Evolutionary conservation across 768 basidiomycete species (phyloP), one percentile per base, ranked within the genome.

Genomic region (Lactarius vividus): DNA sequence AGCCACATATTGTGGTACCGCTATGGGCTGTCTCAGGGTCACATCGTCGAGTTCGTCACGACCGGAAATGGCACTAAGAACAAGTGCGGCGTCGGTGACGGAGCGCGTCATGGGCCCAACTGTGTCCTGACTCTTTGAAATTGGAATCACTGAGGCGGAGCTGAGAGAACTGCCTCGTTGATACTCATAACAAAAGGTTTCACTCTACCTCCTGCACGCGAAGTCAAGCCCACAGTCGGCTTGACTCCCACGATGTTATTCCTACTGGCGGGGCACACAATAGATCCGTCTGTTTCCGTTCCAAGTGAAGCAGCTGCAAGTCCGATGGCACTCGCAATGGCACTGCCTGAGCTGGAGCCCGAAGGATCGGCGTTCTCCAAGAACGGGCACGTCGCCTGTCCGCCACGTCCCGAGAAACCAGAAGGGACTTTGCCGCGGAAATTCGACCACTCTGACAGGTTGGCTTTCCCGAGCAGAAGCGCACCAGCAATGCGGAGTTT

Each of bases 1-100:
- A 69, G 80, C 76, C 0, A 79, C 83, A 70, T 79, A 89, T 70
- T 87, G 81, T 0, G 87, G 87, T 10, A 88, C 79, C 0, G 69
- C 62, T 0, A 61, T 62, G 2, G 88, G 87, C 62, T 82, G 79
- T 13, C 76, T 74, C 29, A 78, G 66, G 33, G 81, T 81, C 64
- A 75, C 78, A 53, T 74, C 74, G 70, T 83, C 83, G 6, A 65
- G 71, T 7, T 78, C 75, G 71, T 84, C 83, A 20, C 70, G 72
- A 8, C 81, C 82, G 1, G 77, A 77, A 37, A 84, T 83, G n/a
- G 72, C 73, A 35, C 44, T 49, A 18, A 79, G 72, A 11, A 79
- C 62, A 53, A 69, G 57, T 1, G 78, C 79, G 8, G 77, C 76
- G 58, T 79, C 78, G 15, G 75, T 67, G 13, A 78, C 72, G 29